Conservation (phyloP, 495 filamentous ascomycete species). For the Xylaria grammica region DNA sequence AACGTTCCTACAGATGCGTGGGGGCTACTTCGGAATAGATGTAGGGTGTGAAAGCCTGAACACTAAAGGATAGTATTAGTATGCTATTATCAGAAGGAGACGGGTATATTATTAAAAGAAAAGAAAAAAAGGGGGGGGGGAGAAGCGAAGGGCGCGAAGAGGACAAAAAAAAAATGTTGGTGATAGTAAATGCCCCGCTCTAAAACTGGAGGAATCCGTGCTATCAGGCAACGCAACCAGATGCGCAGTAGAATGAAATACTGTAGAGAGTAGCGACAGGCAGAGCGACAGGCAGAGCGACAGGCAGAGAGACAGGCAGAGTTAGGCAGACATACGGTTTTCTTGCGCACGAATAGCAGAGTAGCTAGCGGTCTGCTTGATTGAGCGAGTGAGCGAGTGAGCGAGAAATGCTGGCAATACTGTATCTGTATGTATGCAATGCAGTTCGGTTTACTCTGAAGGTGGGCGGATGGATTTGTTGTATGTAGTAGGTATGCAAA, state of each 20-base stretch:
- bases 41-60: background rate
- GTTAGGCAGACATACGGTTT: slow-evolving; percentile 24
- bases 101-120: background rate
- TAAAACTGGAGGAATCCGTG: background rate
- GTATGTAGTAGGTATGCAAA: slow-evolving; percentile 13
- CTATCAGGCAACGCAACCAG: slow-evolving; percentile 13
- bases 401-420: slow-evolving; percentile 3
- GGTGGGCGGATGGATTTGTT: background rate
- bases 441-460: slow-evolving; percentile 12
- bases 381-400: slow-evolving; percentile 1
- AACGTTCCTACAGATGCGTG: background rate
- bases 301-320: background rate
- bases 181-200: slow-evolving; percentile 14
- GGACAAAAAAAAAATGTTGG: slow-evolving; percentile 6
- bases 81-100: background rate
- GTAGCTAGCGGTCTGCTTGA: slow-evolving; percentile 6
- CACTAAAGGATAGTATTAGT: slow-evolving; percentile 5
- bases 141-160: background rate
- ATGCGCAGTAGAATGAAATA: background rate
- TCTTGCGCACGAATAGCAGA: background rate
- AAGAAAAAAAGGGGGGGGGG: background rate
- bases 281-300: background rate
- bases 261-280: background rate
- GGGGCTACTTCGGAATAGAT: background rate
- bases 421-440: slow-evolving; percentile 7